Conservation (phyloP, 139 green algal genomes). For the Tetradesmus lagerheimii region DNA sequence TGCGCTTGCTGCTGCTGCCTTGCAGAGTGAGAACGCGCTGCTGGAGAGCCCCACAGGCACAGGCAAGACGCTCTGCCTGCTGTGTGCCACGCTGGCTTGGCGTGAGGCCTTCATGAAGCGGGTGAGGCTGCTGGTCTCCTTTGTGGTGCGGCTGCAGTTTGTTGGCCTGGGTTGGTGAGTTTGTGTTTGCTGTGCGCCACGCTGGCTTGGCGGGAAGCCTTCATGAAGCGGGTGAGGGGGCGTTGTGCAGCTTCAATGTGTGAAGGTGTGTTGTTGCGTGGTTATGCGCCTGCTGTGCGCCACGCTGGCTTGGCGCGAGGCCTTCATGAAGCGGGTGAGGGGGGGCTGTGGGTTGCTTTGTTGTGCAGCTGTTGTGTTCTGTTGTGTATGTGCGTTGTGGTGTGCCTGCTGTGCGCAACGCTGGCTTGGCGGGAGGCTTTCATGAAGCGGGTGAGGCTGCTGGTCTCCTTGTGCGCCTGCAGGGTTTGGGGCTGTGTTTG, state of each 20-base stretch:
- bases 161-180: too few species aligned
- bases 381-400: too few species aligned
- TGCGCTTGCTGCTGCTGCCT: background rate
- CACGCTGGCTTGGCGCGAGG: conserved; percentile 87
- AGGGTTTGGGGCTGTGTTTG: too few species aligned
- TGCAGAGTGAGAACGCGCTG: conserved; percentile 86
- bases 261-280: background rate
- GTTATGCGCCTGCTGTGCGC: conserved; percentile 95
- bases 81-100: conserved; percentile 96
- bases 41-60: conserved; percentile 97
- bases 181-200: conserved; percentile 95
- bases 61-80: conserved; percentile 97
- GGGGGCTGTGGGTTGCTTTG: background rate
- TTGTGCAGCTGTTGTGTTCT: too few species aligned
- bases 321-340: conserved; percentile 19
- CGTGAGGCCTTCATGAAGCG: conserved; percentile 64
- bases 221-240: background rate
- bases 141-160: conserved; percentile 44
- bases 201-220: conserved; percentile 85
- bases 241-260: conserved; percentile 45
- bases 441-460: background rate
- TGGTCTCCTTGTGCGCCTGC: too few species aligned
- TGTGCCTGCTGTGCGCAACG: conserved; percentile 94
- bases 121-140: too few species aligned
- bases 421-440: conserved; percentile 86